Evolutionary conservation across 352 stramenopile genomes (phyloP).

Genomic region (Globisporangium orthogonon): DNA sequence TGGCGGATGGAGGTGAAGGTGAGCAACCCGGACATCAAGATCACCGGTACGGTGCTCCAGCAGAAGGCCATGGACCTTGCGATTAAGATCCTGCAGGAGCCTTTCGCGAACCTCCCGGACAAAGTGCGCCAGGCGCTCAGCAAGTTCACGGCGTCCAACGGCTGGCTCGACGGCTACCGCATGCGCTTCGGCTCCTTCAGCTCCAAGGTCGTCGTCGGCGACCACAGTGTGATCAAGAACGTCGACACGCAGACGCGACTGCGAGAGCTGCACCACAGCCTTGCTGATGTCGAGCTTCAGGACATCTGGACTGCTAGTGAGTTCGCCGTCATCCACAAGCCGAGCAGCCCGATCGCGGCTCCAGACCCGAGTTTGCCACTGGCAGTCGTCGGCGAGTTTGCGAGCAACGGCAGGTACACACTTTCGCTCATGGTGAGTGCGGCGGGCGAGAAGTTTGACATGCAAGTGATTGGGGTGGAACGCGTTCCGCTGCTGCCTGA

Average conservation of each 20-base stretch:
- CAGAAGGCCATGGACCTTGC: conserved; percentile 81
- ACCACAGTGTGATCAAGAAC: conserved; percentile 73
- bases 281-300: conserved; percentile 49
- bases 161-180: conserved; percentile 82
- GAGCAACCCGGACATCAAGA: conserved; percentile 66
- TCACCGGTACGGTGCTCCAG: conserved; percentile 77
- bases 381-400: not conserved
- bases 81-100: conserved; percentile 68
- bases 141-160: conserved; percentile 80
- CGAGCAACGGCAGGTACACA: conserved; percentile 42
- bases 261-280: conserved; percentile 70
- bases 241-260: conserved; percentile 83
- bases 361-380: not conserved
- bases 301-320: conserved; percentile 80
- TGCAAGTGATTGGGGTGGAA: conserved; percentile 77
- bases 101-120: conserved; percentile 58
- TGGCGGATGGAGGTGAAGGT: conserved; percentile 85
- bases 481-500: conserved; percentile 49
- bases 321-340: conserved; percentile 68
- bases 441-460: conserved; percentile 69
- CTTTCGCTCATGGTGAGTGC: conserved; percentile 76
- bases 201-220: conserved; percentile 51
- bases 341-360: conserved; percentile 3
- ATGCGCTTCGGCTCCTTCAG: conserved; percentile 81
- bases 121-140: conserved; percentile 65